A percentile compares a stretch with the other conserved stretches of the same genome.
phyloP scores from a whole-genome alignment of 2,329 filamentous ascomycete species.

The Pseudopithomyces maydicus region DNA sequence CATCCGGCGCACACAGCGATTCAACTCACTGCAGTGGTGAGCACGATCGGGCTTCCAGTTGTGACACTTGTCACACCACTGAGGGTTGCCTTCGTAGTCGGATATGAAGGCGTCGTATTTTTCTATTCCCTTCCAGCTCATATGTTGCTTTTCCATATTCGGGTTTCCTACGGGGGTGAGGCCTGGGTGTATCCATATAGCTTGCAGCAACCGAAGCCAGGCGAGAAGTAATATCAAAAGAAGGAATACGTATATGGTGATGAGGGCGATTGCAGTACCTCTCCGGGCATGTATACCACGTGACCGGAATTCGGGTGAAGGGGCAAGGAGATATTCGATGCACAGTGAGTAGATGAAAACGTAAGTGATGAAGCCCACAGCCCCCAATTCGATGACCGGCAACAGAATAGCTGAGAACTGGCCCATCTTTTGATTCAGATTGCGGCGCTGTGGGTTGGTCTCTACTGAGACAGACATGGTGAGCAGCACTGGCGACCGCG shows the following conservation, averaged over 20 bases:
- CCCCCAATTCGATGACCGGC: constrained; percentile 69
- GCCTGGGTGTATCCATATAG: constrained; percentile 73
- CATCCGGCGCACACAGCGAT: constrained; percentile 85
- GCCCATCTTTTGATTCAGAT: constrained; percentile 50
- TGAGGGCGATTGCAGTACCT: constrained; percentile 68
- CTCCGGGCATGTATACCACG: constrained; percentile 47
- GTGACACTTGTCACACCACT: constrained; percentile 82
- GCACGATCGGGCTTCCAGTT: constrained; percentile 88
- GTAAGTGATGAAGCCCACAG: constrained; percentile 73
- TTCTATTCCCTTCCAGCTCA: constrained; percentile 63
- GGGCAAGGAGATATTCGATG: constrained; percentile 75
- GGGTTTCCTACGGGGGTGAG: constrained; percentile 66
- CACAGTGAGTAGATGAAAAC: constrained; percentile 61
- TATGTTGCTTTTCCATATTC: constrained; percentile 33
- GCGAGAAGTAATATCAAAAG: constrained; percentile 68
- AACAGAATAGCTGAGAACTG: constrained; percentile 68
- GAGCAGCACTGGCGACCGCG: neutral
- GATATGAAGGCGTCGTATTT: constrained; percentile 83
- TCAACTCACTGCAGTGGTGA: constrained; percentile 84
- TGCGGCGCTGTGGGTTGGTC: constrained; percentile 24
- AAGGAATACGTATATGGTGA: constrained; percentile 75
- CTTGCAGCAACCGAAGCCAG: constrained; percentile 73
- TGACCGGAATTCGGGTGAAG: constrained; percentile 39
- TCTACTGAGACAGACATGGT: constrained; percentile 26
- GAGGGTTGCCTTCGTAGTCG: constrained; percentile 76